Evolutionary conservation across 2,329 filamentous ascomycete species (phyloP), one percentile per base, ranked within the genome.

Genomic region (Intubia oerlemansii): DNA sequence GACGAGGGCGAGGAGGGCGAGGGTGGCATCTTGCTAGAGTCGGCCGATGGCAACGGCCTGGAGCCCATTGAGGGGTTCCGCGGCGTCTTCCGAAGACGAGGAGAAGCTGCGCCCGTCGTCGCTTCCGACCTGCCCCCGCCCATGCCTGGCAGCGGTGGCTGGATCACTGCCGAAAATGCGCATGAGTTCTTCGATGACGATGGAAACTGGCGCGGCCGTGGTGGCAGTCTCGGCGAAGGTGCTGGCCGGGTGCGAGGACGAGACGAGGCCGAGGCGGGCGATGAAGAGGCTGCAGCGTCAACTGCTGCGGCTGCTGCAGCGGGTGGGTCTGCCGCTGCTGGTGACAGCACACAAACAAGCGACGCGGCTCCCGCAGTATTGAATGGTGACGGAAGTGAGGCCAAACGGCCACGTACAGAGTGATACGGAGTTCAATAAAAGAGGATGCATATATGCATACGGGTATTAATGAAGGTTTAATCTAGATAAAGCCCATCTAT

Each of bases 121-220:
- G n/a, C 14, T 5, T 62, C 62, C 1, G 61, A 57, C 2, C 43
- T 74, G 15, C 69, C 69, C n/a, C 67, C 68, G 2, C 64, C 70
- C 0, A 65, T 77, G 47, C 74, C 77, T 0, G 76, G 77, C 2
- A 79, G 75, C 28, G 66, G 66, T 0, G 77, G 77, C 0, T 85
- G 78, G 78, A 82, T 95, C 44, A 95, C 85, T 11, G 77, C 79
- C 7, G 85, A 92, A 32, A 95, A 93, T 42, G 72, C 91, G 46
- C 59, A 75, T 37, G 66, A 91, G 39, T 91, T 70, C 44, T 78
- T 88, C 48, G 78, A 88, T 41, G 70, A 64, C 36, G 63, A 82
- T 7, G 80, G 80, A 3, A 82, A 85, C 44, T 85, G 75, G 65
- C 74, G 77, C 37, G 64, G 55, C 1, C 51, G 44, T 7, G 56